Evolutionary conservation across 2,329 filamentous ascomycete species (phyloP), one percentile per base, ranked within the genome.

Genomic region (Xylaria digitata): DNA sequence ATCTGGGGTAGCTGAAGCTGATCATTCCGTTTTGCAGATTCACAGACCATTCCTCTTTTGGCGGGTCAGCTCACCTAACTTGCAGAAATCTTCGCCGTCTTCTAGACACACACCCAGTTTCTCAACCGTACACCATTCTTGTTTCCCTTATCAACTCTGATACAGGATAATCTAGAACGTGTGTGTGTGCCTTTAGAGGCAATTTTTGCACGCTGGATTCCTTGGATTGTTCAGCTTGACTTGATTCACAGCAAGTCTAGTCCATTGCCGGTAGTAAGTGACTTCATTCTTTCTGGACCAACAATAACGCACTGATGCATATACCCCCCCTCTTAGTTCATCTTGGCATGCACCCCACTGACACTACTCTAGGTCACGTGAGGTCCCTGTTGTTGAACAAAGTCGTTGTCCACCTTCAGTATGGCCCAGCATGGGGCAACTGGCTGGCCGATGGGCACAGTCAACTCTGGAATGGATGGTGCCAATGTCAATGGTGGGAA

Each of bases 1-100:
- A 34, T 52, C 40, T 15, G 49, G 49, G 56, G 60, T 58, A 66
- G 52, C 48, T 61, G 62, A 66, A 69, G 68, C 68, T 70, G 66
- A 70, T 69, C 54, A 56, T 68, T 66, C 55, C 61, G 66, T 72
- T 66, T 67, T 70, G 72, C 70, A 73, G 71, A 63, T 71, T 70
- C 60, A 62, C 66, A 63, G 63, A 67, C 68, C 63, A 73, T 62
- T 68, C 71, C 68, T 65, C 49, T 74, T 70, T 72, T 61, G 69
- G 72, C 59, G 48, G 65, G 69, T 66, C 53, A 65, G 49, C 49
- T 30, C 57, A 56, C 26, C 23, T 8, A 53, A 17, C 50, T 54
- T 61, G 60, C 60, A 60, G 49, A 55, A 59, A 26, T 42, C 42
- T 15, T 34, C 21, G 13, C 49, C 30, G 49, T 65, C 62, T 69